Percentiles rank a stretch among this genome's conserved stretches.
These are phyloP conservation scores for Cymbopogon flexuosus DNA, from an alignment of 202 grass and related monocot genomes.

Conservation along the genomic window DNA sequence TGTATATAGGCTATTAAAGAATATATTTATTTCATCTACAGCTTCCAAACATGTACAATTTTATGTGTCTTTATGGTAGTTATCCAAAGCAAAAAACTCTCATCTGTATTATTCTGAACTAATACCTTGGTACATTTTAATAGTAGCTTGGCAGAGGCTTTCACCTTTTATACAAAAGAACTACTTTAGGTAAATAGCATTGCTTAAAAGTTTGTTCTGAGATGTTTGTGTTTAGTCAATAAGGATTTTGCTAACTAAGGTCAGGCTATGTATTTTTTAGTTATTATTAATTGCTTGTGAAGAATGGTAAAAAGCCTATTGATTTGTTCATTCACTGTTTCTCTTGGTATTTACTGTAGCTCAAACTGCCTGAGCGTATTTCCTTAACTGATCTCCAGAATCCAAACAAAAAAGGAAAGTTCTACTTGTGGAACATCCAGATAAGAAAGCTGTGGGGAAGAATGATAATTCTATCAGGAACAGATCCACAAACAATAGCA, in stretches of 20 bases:
- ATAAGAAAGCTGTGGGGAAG: conserved; percentile 55
- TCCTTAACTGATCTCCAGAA: conserved; percentile 82
- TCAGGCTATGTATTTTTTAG: not conserved
- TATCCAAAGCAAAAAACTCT: not conserved
- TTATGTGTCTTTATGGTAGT: not conserved
- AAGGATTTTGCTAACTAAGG: not conserved
- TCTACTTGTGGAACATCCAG: conserved; percentile 74
- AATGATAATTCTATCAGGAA: conserved; percentile 50
- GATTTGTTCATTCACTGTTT: conserved; percentile 8
- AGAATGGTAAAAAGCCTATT: not conserved
- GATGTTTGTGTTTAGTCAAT: not conserved
- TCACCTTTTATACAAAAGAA: not conserved
- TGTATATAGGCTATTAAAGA: conserved; percentile 20
- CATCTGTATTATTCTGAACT: not conserved
- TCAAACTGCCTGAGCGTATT: conserved; percentile 7
- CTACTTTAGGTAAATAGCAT: not conserved
- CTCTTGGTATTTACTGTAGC: conserved; percentile 2
- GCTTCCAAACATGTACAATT: not conserved
- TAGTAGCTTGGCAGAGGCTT: conserved; percentile 6
- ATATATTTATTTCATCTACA: not conserved
- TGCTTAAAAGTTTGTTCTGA: not conserved
- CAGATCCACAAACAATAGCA: conserved; percentile 52
- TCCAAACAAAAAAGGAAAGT: conserved; percentile 84
- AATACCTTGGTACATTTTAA: not conserved
- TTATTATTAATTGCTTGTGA: conserved; percentile 2